These are phyloP conservation scores for Boletus speciosus DNA, from an alignment of 768 basidiomycete genomes.

Conservation along the genomic window DNA sequence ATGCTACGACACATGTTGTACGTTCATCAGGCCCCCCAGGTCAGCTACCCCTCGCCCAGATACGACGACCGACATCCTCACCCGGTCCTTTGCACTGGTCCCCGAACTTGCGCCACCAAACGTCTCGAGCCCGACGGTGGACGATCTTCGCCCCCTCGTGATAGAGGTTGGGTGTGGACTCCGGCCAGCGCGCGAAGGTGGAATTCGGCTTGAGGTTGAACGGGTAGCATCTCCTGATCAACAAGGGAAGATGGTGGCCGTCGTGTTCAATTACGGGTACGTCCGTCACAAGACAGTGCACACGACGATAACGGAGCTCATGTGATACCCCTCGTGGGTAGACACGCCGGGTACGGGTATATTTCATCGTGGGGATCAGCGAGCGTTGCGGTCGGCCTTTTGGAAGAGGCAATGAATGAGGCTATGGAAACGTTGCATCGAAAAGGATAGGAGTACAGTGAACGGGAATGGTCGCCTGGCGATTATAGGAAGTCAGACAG, in stretches of 20 bases:
- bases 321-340: background rate
- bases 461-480: background rate
- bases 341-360: constrained; percentile 59
- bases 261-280: constrained; percentile 54
- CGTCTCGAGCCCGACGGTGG: constrained; percentile 42
- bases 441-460: background rate
- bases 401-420: constrained; percentile 29
- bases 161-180: constrained; percentile 50
- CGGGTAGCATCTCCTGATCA: constrained; percentile 29
- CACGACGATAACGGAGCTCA: background rate
- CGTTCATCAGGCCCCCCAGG: background rate
- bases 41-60: constrained; percentile 2
- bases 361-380: constrained; percentile 63
- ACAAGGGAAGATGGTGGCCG: constrained; percentile 35
- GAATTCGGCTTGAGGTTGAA: constrained; percentile 53
- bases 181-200: constrained; percentile 46
- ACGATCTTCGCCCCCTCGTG: constrained; percentile 44
- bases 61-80: constrained; percentile 54
- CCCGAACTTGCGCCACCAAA: constrained; percentile 56
- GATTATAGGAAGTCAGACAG: background rate
- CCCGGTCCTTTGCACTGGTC: constrained; percentile 46
- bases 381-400: constrained; percentile 40
- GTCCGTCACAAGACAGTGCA: background rate
- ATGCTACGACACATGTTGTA: background rate
- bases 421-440: background rate